phyloP scores from a whole-genome alignment of 371 early-diverging fungal genomes.

The Actinomortierella ambigua region DNA sequence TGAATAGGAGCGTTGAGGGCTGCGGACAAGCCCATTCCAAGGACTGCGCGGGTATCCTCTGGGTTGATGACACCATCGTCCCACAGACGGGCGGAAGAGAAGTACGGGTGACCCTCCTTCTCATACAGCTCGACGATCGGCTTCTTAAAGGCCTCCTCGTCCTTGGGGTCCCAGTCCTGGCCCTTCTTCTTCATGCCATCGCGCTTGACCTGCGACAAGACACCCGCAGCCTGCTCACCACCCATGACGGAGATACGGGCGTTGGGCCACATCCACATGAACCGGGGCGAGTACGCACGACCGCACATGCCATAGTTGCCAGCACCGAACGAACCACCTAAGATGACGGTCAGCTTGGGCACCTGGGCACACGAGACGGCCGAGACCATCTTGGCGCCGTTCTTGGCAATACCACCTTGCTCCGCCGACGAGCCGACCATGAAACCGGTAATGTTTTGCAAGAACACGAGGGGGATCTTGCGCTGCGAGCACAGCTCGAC shows the following conservation, averaged over 20 bases:
- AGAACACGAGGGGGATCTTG: slow-evolving; percentile 91
- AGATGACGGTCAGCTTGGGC: slow-evolving; percentile 93
- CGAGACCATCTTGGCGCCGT: slow-evolving; percentile 97
- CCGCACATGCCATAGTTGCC: slow-evolving; percentile 99
- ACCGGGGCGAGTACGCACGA: slow-evolving; percentile 92
- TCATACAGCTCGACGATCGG: slow-evolving; percentile 92
- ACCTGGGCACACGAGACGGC: slow-evolving; percentile 96
- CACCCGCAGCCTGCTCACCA: slow-evolving; percentile 97
- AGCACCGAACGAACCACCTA: slow-evolving; percentile 94
- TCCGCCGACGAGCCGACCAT: slow-evolving; percentile 98
- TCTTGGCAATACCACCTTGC: slow-evolving; percentile 97
- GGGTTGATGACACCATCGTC: slow-evolving; percentile 98
- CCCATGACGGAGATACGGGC: slow-evolving; percentile 98
- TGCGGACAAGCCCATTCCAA: slow-evolving; percentile 88
- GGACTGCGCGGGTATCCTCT: slow-evolving; percentile 85
- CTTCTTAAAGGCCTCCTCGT: slow-evolving; percentile 81
- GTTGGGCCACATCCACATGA: slow-evolving; percentile 98
- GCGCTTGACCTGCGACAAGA: slow-evolving; percentile 88
- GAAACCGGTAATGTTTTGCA: slow-evolving; percentile 97
- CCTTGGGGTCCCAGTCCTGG: slow-evolving; percentile 73
- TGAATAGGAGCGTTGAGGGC: slow-evolving; percentile 79
- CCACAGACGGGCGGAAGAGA: slow-evolving; percentile 89
- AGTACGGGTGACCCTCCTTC: slow-evolving; percentile 95
- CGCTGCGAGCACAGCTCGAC: slow-evolving; percentile 95
- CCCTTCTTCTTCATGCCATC: slow-evolving; percentile 88